These are phyloP conservation scores for Peronospora belbahrii DNA, from an alignment of 352 stramenopile genomes.

Conservation along the genomic window DNA sequence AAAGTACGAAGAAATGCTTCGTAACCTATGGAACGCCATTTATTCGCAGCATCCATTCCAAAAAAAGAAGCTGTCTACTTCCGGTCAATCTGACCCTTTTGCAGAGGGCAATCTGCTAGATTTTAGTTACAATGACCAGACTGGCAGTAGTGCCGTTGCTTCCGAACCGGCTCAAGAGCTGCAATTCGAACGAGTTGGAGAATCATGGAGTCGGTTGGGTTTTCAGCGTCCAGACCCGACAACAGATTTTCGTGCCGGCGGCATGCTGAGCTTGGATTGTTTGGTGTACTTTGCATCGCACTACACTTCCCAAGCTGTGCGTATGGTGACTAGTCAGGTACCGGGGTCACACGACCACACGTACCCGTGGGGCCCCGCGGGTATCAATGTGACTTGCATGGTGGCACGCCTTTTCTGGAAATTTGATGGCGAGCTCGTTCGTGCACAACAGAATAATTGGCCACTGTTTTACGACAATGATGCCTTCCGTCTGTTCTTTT, in stretches of 20 bases:
- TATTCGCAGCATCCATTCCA: slow-evolving; percentile 45
- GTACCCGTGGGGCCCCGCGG: slow-evolving; percentile 76
- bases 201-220: slow-evolving; percentile 72
- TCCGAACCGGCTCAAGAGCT: slow-evolving; percentile 11
- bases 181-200: slow-evolving; percentile 62
- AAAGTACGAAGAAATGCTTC: slow-evolving; percentile 54
- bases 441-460: slow-evolving; percentile 60
- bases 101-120: slow-evolving; percentile 24
- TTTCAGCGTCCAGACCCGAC: slow-evolving; percentile 82
- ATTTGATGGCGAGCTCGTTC: slow-evolving; percentile 60
- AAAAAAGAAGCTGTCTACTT: slow-evolving; percentile 11
- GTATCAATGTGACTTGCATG: slow-evolving; percentile 85
- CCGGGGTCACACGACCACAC: slow-evolving; percentile 73
- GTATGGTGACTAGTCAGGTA: slow-evolving; percentile 72
- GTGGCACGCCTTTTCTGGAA: slow-evolving; percentile 75
- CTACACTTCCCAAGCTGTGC: slow-evolving; percentile 55
- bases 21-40: slow-evolving; percentile 57
- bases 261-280: slow-evolving; percentile 72
- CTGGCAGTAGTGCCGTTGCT: neutral
- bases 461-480: slow-evolving; percentile 58
- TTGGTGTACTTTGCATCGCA: slow-evolving; percentile 74
- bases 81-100: slow-evolving; percentile 15
- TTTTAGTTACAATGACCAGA: slow-evolving; percentile 13
- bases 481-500: slow-evolving; percentile 74
- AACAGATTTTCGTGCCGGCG: slow-evolving; percentile 77